These are phyloP conservation scores for Monosporascus sp. DNA, from an alignment of 2,329 filamentous ascomycete species.

Conservation along the genomic window DNA sequence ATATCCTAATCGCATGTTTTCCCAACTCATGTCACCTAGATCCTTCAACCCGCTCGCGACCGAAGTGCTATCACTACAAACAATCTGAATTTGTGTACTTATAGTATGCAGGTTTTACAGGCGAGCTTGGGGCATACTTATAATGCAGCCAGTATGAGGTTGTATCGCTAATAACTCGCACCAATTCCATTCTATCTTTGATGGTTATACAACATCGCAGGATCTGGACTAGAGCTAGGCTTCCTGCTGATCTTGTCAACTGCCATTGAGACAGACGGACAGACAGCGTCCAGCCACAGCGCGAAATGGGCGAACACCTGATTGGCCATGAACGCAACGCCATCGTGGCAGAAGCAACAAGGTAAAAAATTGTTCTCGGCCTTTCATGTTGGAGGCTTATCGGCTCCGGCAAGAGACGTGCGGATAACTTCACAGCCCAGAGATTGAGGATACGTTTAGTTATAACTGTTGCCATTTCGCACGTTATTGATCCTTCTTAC, in stretches of 20 bases:
- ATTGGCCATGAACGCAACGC: not conserved
- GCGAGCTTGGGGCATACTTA: too few relatives aligned
- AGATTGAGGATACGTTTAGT: too few relatives aligned
- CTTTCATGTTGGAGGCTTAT: not conserved
- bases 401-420: not conserved
- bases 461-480: too few relatives aligned
- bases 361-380: not conserved
- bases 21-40: too few relatives aligned
- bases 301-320: not conserved
- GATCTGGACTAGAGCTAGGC: not conserved
- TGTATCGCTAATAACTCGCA: not conserved
- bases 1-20: too few relatives aligned
- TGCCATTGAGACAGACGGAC: not conserved
- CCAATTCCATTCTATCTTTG: not conserved
- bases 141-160: too few relatives aligned
- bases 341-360: not conserved
- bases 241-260: not conserved
- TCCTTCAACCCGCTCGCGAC: too few relatives aligned
- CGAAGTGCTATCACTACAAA: too few relatives aligned
- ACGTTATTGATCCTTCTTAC: too few relatives aligned
- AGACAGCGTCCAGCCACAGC: not conserved
- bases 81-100: too few relatives aligned
- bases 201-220: not conserved
- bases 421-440: too few relatives aligned
- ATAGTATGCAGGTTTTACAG: too few relatives aligned